phyloP scores from a whole-genome alignment of 176 grass and related monocot species.

The Musa itinerans region DNA sequence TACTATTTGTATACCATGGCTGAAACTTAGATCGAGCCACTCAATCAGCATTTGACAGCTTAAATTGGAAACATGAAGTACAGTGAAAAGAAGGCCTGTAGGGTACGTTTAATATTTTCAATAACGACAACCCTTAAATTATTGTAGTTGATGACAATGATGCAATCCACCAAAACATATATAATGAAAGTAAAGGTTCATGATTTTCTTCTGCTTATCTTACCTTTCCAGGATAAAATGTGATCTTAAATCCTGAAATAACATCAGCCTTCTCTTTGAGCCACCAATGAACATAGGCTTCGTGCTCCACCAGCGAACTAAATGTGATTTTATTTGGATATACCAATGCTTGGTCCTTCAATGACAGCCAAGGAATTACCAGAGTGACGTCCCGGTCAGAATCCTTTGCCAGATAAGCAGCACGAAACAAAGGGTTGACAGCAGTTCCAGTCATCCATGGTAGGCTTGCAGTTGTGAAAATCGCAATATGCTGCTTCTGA shows the following conservation, averaged over 20 bases:
- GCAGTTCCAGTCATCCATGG: slow-evolving; percentile 97
- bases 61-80: not conserved
- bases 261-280: slow-evolving; percentile 61
- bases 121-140: not conserved
- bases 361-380: slow-evolving; percentile 83
- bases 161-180: not conserved
- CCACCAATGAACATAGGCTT: slow-evolving; percentile 61
- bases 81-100: no score
- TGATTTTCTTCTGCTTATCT: not conserved
- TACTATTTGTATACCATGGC: not conserved
- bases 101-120: not conserved
- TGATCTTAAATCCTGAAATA: slow-evolving; percentile 50
- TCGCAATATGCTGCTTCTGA: slow-evolving; percentile 48
- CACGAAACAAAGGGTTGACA: slow-evolving; percentile 85
- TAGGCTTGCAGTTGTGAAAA: slow-evolving; percentile 91
- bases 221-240: slow-evolving; percentile 94
- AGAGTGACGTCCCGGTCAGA: slow-evolving; percentile 54
- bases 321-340: slow-evolving; percentile 91
- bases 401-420: slow-evolving; percentile 72
- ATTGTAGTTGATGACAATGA: not conserved
- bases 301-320: slow-evolving; percentile 48
- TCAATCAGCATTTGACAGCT: not conserved
- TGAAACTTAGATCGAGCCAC: not conserved
- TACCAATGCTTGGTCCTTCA: slow-evolving; percentile 61
- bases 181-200: not conserved